Conservation (phyloP, 2,329 filamentous ascomycete genomes). For the Sclerotinia sclerotiorum region DNA sequence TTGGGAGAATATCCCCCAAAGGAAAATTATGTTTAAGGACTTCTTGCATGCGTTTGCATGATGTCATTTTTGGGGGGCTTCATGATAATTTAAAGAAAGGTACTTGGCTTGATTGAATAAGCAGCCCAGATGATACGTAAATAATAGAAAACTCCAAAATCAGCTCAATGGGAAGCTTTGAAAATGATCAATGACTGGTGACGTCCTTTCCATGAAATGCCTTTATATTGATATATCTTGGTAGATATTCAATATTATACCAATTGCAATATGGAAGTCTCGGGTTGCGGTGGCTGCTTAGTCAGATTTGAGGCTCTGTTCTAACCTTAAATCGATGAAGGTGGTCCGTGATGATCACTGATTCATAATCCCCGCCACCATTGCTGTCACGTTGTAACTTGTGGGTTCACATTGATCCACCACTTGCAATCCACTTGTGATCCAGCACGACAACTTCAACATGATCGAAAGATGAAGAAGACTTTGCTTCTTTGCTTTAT, state of each 20-base stretch:
- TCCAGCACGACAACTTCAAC: neutral
- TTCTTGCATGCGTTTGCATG: too few species aligned
- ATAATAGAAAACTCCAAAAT: too few species aligned
- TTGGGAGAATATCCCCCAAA: too few species aligned
- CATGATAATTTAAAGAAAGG: too few species aligned
- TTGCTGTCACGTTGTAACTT: neutral
- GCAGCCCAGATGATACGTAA: too few species aligned
- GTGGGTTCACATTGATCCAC: neutral
- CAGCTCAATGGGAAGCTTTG: too few species aligned
- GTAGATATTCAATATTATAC: neutral
- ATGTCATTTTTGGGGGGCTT: too few species aligned
- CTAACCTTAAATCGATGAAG: too few species aligned
- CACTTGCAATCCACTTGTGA: neutral
- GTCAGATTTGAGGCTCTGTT: slow-evolving; percentile 3
- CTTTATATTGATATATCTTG: neutral
- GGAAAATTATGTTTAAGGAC: too few species aligned
- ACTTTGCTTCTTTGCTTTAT: slow-evolving; percentile 81
- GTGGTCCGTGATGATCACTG: slow-evolving; percentile 6
- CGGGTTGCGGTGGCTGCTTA: neutral
- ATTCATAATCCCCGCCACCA: neutral
- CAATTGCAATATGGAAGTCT: neutral
- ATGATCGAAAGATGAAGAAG: slow-evolving; percentile 61
- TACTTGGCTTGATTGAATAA: too few species aligned
- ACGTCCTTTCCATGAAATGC: neutral
- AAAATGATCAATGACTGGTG: too few species aligned